Base-by-base conservation (phyloP, 768 basidiomycete species). In the Boletus fagicola region DNA sequence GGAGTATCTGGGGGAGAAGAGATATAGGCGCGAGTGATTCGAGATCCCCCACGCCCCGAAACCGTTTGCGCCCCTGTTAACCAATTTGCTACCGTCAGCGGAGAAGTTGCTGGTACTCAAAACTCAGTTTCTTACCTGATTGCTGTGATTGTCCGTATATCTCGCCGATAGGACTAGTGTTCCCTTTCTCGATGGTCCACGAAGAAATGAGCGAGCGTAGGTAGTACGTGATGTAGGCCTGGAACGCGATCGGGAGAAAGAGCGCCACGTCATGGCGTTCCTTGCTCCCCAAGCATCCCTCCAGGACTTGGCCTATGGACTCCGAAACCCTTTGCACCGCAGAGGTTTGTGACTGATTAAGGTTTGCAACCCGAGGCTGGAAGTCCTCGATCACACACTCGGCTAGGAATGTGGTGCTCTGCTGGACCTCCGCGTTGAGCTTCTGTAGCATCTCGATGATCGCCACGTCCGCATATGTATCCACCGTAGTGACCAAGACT, bases 401-500 rank as follows among this genome's bases (percentile, higher is more conserved):
- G 1, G 62, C 56, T n/a, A 63, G 56, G 7, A 48, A 16, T 5
- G 43, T 51, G 0, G 62, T 39, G 30, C 24, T 49, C 26, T 56
- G 51, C 18, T 59, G 62, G 18, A 60, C 49, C 48, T 60, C 57
- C 6, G 42, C 40, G 31, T 63, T 63, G 26, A 63, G 54, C 31
- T 51, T 56, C 42, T 38, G 49, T 15, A 63, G 22, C 26, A 28
- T 31, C 53, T 51, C 30, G 26, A 46, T 18, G 16, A 62, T 33
- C 38, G 4, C 15, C 38, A 43, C 22, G 26, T 63, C 54, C 6
- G 62, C 40, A 4, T 54, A 43, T 2, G 16, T 53, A 38, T 62
- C 60, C 18, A 50, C 60, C 2, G 54, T 48, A 22, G 43, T 28
- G 35, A 57, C 28, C 15, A 61, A 49, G 20, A 31, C 47, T 16